phyloP scores from a whole-genome alignment of 2,329 filamentous ascomycete species.

The Ophiostoma sp. region DNA sequence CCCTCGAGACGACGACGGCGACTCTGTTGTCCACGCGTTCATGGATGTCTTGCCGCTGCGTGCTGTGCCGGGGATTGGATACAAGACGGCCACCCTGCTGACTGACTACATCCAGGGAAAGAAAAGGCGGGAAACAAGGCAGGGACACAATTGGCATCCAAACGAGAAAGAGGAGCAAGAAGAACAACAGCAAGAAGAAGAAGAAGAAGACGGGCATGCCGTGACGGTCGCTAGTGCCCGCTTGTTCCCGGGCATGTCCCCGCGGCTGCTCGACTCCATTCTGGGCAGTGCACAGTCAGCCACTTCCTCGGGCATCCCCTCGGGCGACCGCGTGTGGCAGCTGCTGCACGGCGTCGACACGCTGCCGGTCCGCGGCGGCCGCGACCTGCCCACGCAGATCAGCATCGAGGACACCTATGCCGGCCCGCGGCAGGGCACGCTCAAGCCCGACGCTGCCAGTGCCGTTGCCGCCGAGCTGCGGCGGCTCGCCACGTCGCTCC shows the following conservation, averaged over 20 bases:
- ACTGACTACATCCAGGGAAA: conserved; percentile 45
- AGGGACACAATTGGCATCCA: conserved; percentile 32
- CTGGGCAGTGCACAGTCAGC: conserved; percentile 52
- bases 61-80: conserved; percentile 80
- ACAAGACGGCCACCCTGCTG: conserved; percentile 57
- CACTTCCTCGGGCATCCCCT: conserved; percentile 38
- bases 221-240: conserved; percentile 65
- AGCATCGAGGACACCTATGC: conserved; percentile 91
- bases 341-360: conserved; percentile 77
- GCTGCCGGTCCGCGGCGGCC: conserved; percentile 64
- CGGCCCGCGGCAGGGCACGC: conserved; percentile 57
- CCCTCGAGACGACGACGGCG: not conserved
- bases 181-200: conserved; percentile 28
- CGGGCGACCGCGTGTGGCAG: conserved; percentile 65
- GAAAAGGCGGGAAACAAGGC: conserved; percentile 24
- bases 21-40: conserved; percentile 54
- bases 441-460: conserved; percentile 52
- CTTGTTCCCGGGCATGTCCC: conserved; percentile 55
- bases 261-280: conserved; percentile 60
- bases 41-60: conserved; percentile 71
- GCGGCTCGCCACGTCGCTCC: conserved; percentile 62
- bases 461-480: conserved; percentile 63
- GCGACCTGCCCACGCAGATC: conserved; percentile 75
- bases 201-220: conserved; percentile 30
- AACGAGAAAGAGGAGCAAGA: conserved; percentile 22